Evolutionary conservation across 768 basidiomycete genomes (phyloP).

Genomic region (Phanerodontia chrysosporium): DNA sequence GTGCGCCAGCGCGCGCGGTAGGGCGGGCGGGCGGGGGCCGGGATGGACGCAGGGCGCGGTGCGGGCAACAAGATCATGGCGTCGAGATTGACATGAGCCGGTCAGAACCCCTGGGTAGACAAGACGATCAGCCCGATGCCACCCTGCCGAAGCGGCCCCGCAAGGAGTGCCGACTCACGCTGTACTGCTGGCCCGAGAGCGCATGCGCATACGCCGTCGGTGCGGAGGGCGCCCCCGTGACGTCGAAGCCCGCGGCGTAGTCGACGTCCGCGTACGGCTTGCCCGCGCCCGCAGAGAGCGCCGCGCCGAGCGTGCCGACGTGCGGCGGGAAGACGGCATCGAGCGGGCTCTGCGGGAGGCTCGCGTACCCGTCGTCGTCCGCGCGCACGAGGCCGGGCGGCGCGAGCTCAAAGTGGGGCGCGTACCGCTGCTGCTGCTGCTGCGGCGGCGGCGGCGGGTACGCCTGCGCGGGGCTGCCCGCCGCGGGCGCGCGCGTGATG

Average conservation of each 20-base stretch:
- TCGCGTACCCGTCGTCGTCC: slow-evolving; percentile 25
- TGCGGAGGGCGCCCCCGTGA: background rate
- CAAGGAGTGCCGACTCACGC: background rate
- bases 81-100: too few species aligned
- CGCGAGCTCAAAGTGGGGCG: slow-evolving; percentile 12
- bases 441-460: too few species aligned
- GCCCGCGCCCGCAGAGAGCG: slow-evolving; percentile 6
- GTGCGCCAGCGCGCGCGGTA: too few species aligned
- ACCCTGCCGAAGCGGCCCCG: background rate
- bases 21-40: too few species aligned
- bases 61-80: too few species aligned
- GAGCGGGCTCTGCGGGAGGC: slow-evolving; percentile 23
- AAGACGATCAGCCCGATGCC: too few species aligned
- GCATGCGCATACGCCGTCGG: background rate
- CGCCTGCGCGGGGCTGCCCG: slow-evolving; percentile 18
- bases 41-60: too few species aligned
- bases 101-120: too few species aligned
- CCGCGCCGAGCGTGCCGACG: background rate
- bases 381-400: slow-evolving; percentile 19
- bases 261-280: background rate
- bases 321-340: slow-evolving; percentile 13
- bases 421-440: too few species aligned
- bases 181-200: background rate
- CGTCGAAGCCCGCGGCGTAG: background rate
- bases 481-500: slow-evolving; percentile 7